phyloP scores from a whole-genome alignment of 768 basidiomycete species.

The Rhodotorula sphaerocarpa region DNA sequence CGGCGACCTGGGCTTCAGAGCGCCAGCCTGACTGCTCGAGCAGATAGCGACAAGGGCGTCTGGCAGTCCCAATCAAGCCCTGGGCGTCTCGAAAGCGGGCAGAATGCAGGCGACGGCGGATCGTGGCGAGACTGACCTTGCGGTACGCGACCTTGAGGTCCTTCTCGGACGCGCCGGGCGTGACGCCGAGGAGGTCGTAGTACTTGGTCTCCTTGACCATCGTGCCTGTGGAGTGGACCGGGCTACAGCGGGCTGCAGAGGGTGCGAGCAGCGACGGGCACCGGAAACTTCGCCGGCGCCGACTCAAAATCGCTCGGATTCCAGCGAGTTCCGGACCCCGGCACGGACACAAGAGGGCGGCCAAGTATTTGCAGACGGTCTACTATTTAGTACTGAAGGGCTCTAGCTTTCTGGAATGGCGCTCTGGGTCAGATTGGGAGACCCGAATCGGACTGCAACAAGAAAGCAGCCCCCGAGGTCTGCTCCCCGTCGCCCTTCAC shows the following conservation, averaged over 20 bases:
- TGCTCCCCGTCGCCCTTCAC: too few species aligned
- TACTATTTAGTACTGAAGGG: background rate
- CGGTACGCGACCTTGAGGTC: constrained; percentile 94
- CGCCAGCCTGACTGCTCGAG: too few species aligned
- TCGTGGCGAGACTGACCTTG: constrained; percentile 51
- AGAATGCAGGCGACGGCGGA: background rate
- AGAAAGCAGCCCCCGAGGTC: too few species aligned
- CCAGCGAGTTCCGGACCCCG: too few species aligned
- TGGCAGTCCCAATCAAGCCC: too few species aligned
- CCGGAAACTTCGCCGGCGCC: background rate
- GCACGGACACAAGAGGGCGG: too few species aligned
- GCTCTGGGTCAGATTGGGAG: too few species aligned
- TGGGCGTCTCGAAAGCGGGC: background rate
- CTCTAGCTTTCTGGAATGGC: too few species aligned
- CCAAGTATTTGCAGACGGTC: background rate
- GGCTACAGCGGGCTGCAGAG: background rate
- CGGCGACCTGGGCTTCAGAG: too few species aligned
- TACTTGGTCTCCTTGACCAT: constrained; percentile 41
- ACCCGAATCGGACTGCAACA: too few species aligned
- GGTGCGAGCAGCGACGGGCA: background rate
- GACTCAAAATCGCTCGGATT: background rate
- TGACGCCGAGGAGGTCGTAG: constrained; percentile 79
- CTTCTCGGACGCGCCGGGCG: constrained; percentile 64
- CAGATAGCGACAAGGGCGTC: too few species aligned
- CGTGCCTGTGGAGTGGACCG: background rate